Evolutionary conservation across 1,284 basidiomycete genomes (phyloP), one percentile per base, ranked within the genome.

Genomic region (Tilletiopsis washingtonensis): DNA sequence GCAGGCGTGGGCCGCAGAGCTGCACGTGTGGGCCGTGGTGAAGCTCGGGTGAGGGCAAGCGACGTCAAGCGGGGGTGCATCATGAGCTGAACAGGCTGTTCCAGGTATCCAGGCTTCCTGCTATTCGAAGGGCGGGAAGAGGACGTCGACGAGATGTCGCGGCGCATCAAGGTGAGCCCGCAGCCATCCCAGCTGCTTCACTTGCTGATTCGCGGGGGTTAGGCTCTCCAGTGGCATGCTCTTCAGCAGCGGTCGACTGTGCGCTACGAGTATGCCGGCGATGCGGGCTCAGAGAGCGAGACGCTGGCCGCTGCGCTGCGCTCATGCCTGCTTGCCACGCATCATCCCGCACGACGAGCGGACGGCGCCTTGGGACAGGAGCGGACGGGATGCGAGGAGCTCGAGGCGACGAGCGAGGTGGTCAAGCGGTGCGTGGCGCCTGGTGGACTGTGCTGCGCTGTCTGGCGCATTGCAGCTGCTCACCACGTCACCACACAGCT

Each of bases 151-250:
- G 59, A 66, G 40, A 62, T 66, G 45, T 47, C 60, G 1, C 43
- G 55, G 5, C 34, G 59, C 4, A 53, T 64, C 32, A 66, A 64
- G 29, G 57, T 41, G 14, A n/a, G n/a, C n/a, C n/a, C n/a, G n/a
- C n/a, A n/a, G n/a, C n/a, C n/a, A n/a, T n/a, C n/a, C n/a, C n/a
- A n/a, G n/a, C n/a, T n/a, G n/a, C n/a, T n/a, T n/a, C n/a, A n/a
- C n/a, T n/a, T n/a, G n/a, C n/a, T n/a, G n/a, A n/a, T n/a, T n/a
- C n/a, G n/a, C n/a, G n/a, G n/a, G n/a, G n/a, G n/a, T n/a, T n/a
- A n/a, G n/a, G n/a, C n/a, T n/a, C 32, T 62, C 9, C 61, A 64
- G 39, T 66, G 62, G 64, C 59, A 59, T 25, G 64, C 59, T 2
- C 45, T 66, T 15, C 47, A 51, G 32, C 50, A 60, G 1, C 47